Evolutionary conservation across 257 asterid genomes (phyloP).

Genomic region (Cinchona pubescens): DNA sequence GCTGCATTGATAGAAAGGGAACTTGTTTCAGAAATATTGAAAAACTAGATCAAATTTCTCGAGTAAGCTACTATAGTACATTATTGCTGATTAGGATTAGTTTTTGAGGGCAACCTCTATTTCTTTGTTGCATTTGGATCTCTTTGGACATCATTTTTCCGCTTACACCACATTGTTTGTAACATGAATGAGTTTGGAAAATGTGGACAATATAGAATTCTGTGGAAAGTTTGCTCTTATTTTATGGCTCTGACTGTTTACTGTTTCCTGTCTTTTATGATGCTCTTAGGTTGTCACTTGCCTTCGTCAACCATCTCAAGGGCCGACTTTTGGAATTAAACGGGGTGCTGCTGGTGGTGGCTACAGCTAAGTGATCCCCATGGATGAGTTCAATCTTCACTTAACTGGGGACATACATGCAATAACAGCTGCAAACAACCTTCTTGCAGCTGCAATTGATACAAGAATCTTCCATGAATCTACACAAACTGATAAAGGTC

Average conservation of each 20-base stretch:
- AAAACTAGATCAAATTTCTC: too few relatives aligned
- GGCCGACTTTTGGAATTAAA: slow-evolving; percentile 95
- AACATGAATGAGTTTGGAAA: neutral
- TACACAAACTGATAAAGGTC: slow-evolving; percentile 87
- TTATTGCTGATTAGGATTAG: neutral
- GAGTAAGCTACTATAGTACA: neutral
- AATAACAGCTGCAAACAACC: slow-evolving; percentile 94
- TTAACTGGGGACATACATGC: slow-evolving; percentile 97
- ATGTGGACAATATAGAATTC: neutral
- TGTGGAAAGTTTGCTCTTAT: neutral
- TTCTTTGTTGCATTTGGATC: neutral
- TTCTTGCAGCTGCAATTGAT: slow-evolving; percentile 95
- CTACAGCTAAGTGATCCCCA: slow-evolving; percentile 97
- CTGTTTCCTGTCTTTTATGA: slow-evolving; percentile 6
- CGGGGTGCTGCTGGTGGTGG: slow-evolving; percentile 99
- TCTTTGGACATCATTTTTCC: neutral
- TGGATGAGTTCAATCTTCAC: slow-evolving; percentile 99
- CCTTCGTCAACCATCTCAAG: slow-evolving; percentile 94
- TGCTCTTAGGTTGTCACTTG: slow-evolving; percentile 73
- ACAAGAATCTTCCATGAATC: slow-evolving; percentile 90
- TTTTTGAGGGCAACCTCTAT: neutral
- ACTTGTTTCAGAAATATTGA: neutral
- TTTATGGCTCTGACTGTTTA: neutral
- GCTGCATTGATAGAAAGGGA: neutral
- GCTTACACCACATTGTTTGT: too few relatives aligned